Conservation (phyloP, 1,284 basidiomycete genomes). For the Jaminaea rosea region DNA sequence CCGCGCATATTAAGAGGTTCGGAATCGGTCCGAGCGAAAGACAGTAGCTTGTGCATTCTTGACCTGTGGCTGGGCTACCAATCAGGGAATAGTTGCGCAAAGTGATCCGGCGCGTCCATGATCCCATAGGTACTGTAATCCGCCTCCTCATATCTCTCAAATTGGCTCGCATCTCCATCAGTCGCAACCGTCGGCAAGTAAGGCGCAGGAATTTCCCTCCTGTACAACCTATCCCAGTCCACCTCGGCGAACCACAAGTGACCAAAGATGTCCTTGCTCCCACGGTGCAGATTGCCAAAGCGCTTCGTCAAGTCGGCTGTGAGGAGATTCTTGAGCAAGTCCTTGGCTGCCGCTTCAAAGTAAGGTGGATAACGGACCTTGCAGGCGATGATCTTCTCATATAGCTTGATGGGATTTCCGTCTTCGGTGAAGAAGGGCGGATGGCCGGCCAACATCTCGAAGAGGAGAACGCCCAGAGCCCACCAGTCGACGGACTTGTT, state of each 20-base stretch:
- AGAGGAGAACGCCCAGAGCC: conserved; percentile 79
- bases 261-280: conserved; percentile 87
- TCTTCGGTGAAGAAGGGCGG: conserved; percentile 51
- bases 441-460: conserved; percentile 53
- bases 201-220: conserved; percentile 86
- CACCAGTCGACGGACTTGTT: conserved; percentile 99
- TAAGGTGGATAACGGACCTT: conserved; percentile 80
- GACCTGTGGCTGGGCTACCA: too few relatives aligned
- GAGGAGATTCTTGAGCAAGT: conserved; percentile 81
- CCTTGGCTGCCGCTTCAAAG: conserved; percentile 69
- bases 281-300: conserved; percentile 82
- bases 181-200: conserved; percentile 62
- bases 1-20: too few relatives aligned
- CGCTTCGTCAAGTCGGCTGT: conserved; percentile 82
- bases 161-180: conserved; percentile 48
- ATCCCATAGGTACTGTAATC: conserved; percentile 38
- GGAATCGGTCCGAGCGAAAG: too few relatives aligned
- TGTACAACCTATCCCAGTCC: conserved; percentile 76
- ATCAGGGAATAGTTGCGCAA: conserved; percentile 39
- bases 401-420: conserved; percentile 64
- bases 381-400: conserved; percentile 85
- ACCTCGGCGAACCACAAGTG: conserved; percentile 97
- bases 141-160: conserved; percentile 41
- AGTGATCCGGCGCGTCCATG: conserved; percentile 29
- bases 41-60: too few relatives aligned